A percentile compares a stretch with the other conserved stretches of the same genome.
Evolutionary conservation across 1,139 yeast genomes (phyloP).

Genomic region (Blastobotrys arbuscula): DNA sequence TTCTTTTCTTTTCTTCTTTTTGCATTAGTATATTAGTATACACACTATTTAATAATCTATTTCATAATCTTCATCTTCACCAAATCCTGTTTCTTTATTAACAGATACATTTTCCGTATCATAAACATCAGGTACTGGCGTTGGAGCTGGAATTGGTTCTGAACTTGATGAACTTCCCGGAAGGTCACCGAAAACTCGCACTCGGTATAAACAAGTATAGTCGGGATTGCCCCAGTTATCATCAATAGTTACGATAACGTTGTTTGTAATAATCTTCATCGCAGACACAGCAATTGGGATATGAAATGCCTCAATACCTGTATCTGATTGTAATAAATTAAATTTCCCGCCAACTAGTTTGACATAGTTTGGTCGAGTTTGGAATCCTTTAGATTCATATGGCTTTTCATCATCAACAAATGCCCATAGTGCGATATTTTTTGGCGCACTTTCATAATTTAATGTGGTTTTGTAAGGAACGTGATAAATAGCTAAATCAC

Average conservation of each 20-base stretch:
- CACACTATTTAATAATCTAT: not conserved
- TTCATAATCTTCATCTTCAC: slow-evolving; percentile 14
- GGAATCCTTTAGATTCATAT: slow-evolving; percentile 2
- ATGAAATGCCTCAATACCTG: slow-evolving; percentile 30
- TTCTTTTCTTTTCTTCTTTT: not conserved
- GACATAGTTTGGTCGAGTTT: slow-evolving; percentile 18
- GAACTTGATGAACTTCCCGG: slow-evolving; percentile 1
- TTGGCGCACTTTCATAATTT: slow-evolving; percentile 31
- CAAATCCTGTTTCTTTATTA: slow-evolving; percentile 5
- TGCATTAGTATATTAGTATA: not conserved
- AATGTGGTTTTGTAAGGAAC: slow-evolving; percentile 26
- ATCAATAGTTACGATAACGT: slow-evolving; percentile 24
- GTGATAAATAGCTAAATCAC: slow-evolving; percentile 32
- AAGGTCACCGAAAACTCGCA: slow-evolving; percentile 29
- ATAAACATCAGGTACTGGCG: not conserved
- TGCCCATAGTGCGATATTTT: slow-evolving; percentile 31
- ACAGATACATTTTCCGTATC: not conserved
- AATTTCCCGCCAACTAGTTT: slow-evolving; percentile 27
- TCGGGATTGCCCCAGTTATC: slow-evolving; percentile 34
- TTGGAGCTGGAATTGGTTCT: not conserved
- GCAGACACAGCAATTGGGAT: slow-evolving; percentile 24
- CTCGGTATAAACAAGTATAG: slow-evolving; percentile 34
- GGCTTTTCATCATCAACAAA: slow-evolving; percentile 2
- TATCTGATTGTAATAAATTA: slow-evolving; percentile 22
- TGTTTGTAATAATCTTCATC: slow-evolving; percentile 18